Evolutionary conservation across 139 green algal genomes (phyloP).

Genomic region (Picochlorum sp.): DNA sequence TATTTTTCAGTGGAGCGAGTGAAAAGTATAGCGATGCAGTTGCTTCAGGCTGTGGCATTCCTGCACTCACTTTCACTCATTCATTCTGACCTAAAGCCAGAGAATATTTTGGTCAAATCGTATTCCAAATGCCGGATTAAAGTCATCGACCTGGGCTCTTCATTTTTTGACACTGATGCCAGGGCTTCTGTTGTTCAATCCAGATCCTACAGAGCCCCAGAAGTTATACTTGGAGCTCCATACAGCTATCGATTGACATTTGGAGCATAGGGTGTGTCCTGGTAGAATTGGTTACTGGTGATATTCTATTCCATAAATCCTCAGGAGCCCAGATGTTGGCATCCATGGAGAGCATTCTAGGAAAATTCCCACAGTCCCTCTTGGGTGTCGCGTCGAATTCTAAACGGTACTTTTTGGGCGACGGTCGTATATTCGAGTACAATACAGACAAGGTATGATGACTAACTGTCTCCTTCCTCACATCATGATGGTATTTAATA

Average conservation of each 20-base stretch:
- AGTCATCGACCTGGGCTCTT: slow-evolving; percentile 93
- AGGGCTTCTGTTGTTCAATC: slow-evolving; percentile 88
- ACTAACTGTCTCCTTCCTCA: not conserved
- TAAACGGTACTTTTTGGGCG: slow-evolving; percentile 74
- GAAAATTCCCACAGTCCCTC: slow-evolving; percentile 51
- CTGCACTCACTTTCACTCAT: slow-evolving; percentile 85
- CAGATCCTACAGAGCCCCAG: slow-evolving; percentile 85
- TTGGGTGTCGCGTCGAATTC: slow-evolving; percentile 58
- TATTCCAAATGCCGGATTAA: slow-evolving; percentile 73
- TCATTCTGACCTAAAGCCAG: slow-evolving; percentile 94
- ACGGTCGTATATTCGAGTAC: slow-evolving; percentile 60
- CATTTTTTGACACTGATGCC: slow-evolving; percentile 87
- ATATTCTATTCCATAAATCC: slow-evolving; percentile 85
- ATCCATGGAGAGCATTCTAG: slow-evolving; percentile 80
- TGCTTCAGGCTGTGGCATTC: slow-evolving; percentile 72
- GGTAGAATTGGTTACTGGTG: slow-evolving; percentile 84
- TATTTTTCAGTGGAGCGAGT: slow-evolving; percentile 90
- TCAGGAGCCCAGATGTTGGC: slow-evolving; percentile 75
- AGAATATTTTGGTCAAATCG: slow-evolving; percentile 94
- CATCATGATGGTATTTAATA: not conserved
- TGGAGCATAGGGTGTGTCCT: slow-evolving; percentile 95
- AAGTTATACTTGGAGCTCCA: slow-evolving; percentile 86
- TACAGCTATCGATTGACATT: slow-evolving; percentile 86
- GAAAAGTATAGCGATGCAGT: slow-evolving; percentile 75
- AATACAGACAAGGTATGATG: slow-evolving; percentile 7